A percentile compares a stretch with the other conserved stretches of the same genome.
phyloP scores from a whole-genome alignment of 768 basidiomycete genomes.

The Tubosaeta sp. region DNA sequence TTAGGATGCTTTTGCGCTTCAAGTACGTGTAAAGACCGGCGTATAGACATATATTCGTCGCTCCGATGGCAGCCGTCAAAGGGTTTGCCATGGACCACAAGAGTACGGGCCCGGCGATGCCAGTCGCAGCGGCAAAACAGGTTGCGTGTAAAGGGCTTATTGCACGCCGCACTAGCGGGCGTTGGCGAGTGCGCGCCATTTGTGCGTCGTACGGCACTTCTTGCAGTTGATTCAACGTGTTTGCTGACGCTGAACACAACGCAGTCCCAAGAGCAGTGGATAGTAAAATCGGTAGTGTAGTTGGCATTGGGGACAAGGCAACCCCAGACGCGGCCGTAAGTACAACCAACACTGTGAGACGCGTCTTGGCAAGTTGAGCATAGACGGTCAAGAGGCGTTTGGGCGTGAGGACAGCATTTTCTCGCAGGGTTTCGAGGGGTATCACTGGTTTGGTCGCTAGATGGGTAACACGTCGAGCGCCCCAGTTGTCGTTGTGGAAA shows the following conservation, averaged over 20 bases:
- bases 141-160: constrained; percentile 83
- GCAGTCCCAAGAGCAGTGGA: constrained; percentile 87
- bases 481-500: constrained; percentile 59
- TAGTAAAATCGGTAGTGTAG: constrained; percentile 78
- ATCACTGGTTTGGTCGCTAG: constrained; percentile 11
- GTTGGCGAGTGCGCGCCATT: constrained; percentile 83
- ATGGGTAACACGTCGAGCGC: constrained; percentile 13
- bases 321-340: constrained; percentile 90
- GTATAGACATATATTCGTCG: constrained; percentile 83
- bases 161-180: constrained; percentile 83
- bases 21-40: constrained; percentile 90
- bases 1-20: constrained; percentile 76
- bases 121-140: constrained; percentile 72
- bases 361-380: constrained; percentile 77
- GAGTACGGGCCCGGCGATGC: constrained; percentile 71
- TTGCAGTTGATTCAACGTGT: constrained; percentile 90
- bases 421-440: constrained; percentile 30
- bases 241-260: constrained; percentile 89
- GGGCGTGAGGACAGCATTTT: constrained; percentile 43
- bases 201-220: constrained; percentile 97
- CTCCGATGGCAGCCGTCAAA: constrained; percentile 77
- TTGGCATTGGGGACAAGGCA: constrained; percentile 85
- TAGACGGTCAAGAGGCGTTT: constrained; percentile 61
- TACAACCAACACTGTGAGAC: constrained; percentile 78
- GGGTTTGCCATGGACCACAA: constrained; percentile 84